Evolutionary conservation across 2,329 filamentous ascomycete species (phyloP).

Genomic region (Neophaeococcomyces aloes): DNA sequence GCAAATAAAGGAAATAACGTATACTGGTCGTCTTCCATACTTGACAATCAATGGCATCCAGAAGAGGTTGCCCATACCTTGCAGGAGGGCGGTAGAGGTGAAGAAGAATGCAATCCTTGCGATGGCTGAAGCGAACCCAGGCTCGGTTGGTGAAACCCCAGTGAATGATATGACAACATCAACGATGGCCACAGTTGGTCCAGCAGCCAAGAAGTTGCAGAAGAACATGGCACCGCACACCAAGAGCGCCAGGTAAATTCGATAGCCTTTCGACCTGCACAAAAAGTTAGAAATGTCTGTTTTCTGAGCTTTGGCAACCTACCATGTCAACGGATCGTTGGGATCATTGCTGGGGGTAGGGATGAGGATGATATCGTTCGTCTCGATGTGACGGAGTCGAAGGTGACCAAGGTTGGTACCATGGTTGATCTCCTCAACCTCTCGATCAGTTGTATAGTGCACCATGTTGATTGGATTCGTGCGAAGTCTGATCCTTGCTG

Average conservation of each 20-base stretch:
- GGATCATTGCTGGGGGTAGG: slow-evolving; percentile 42
- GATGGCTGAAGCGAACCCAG: slow-evolving; percentile 28
- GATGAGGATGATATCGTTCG: slow-evolving; percentile 42
- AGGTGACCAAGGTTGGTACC: slow-evolving; percentile 9
- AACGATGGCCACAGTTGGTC: slow-evolving; percentile 42
- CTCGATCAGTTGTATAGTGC: no score
- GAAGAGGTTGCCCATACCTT: slow-evolving; percentile 37
- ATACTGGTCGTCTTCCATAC: slow-evolving; percentile 28
- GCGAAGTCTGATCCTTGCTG: no score
- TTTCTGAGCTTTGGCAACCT: background rate
- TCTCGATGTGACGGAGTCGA: slow-evolving; percentile 18
- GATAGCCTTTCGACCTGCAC: slow-evolving; percentile 9
- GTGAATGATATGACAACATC: slow-evolving; percentile 38
- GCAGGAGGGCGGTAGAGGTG: slow-evolving; percentile 41
- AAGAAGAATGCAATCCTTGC: slow-evolving; percentile 44
- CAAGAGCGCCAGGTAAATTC: slow-evolving; percentile 39
- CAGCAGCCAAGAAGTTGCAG: slow-evolving; percentile 49
- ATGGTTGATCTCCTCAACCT: no score
- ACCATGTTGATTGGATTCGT: no score
- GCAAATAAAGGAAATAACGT: slow-evolving; percentile 30
- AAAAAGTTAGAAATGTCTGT: background rate
- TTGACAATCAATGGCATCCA: slow-evolving; percentile 32
- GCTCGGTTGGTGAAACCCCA: slow-evolving; percentile 16
- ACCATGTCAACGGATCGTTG: slow-evolving; percentile 46
- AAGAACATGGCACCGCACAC: slow-evolving; percentile 46